A percentile compares a stretch with the other conserved stretches of the same genome.
phyloP scores from a whole-genome alignment of 192 early-diverging fungal genomes.

The Linnemannia hyalina region DNA sequence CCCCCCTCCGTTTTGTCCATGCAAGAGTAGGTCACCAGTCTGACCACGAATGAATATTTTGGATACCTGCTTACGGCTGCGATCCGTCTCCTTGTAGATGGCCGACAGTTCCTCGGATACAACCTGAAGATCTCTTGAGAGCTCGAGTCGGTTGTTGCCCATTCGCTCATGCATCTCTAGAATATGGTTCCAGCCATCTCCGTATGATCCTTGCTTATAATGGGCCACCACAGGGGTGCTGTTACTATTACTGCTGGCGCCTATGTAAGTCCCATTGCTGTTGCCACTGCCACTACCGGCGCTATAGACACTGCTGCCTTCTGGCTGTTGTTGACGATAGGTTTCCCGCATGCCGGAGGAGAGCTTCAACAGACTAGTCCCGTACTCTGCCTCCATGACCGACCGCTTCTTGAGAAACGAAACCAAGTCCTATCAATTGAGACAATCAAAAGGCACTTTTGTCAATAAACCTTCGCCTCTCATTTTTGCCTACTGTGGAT shows the following conservation, averaged over 20 bases:
- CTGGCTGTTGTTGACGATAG: conserved; percentile 69
- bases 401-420: conserved; percentile 91
- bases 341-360: conserved; percentile 71
- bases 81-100: conserved; percentile 83
- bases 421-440: conserved; percentile 69
- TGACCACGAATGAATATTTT: neutral
- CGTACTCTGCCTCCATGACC: conserved; percentile 92
- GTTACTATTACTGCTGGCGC: neutral
- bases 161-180: conserved; percentile 86
- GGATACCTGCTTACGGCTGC: conserved; percentile 80
- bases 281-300: neutral
- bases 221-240: conserved; percentile 3
- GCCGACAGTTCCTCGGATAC: conserved; percentile 85
- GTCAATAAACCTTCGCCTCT: neutral
- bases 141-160: conserved; percentile 84
- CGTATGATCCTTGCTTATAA: conserved; percentile 71
- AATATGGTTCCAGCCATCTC: conserved; percentile 82
- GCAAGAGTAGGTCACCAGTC: too few species aligned
- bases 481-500: neutral
- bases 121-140: conserved; percentile 76
- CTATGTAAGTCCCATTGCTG: neutral
- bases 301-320: conserved; percentile 49
- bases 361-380: conserved; percentile 81
- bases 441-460: neutral
- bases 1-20: too few species aligned